These are phyloP conservation scores for Fistulifera solaris DNA, from an alignment of 108 stramenopile genomes.

Conservation along the genomic window DNA sequence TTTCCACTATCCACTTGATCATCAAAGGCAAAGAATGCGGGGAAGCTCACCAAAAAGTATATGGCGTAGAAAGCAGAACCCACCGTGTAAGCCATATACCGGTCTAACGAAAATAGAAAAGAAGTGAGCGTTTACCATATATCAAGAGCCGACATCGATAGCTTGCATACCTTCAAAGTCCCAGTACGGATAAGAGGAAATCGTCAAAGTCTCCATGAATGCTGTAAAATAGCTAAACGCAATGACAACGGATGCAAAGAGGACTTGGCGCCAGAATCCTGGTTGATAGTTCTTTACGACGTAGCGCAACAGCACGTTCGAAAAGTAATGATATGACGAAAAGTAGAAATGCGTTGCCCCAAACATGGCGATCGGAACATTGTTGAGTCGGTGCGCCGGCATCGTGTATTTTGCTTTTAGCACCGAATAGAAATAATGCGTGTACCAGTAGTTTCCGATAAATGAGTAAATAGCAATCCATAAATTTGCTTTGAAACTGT, in stretches of 20 bases:
- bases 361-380: constrained; percentile 91
- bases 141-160: background rate
- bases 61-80: constrained; percentile 93
- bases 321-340: constrained; percentile 87
- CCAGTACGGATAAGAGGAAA: constrained; percentile 93
- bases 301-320: constrained; percentile 82
- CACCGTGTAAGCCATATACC: constrained; percentile 29
- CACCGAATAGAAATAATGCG: constrained; percentile 93
- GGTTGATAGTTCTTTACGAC: constrained; percentile 46
- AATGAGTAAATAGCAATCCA: constrained; percentile 89
- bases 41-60: constrained; percentile 96
- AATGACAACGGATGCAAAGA: constrained; percentile 48
- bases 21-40: constrained; percentile 85
- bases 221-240: constrained; percentile 85
- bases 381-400: constrained; percentile 88
- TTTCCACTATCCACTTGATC: constrained; percentile 35
- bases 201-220: constrained; percentile 97
- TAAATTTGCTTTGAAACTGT: constrained; percentile 85
- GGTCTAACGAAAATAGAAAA: background rate
- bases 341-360: constrained; percentile 98
- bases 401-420: constrained; percentile 93
- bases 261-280: constrained; percentile 27
- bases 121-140: constrained; percentile 1
- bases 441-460: constrained; percentile 98
- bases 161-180: constrained; percentile 67